phyloP scores from a whole-genome alignment of 306 rosid genomes.

The Datisca glomerata region DNA sequence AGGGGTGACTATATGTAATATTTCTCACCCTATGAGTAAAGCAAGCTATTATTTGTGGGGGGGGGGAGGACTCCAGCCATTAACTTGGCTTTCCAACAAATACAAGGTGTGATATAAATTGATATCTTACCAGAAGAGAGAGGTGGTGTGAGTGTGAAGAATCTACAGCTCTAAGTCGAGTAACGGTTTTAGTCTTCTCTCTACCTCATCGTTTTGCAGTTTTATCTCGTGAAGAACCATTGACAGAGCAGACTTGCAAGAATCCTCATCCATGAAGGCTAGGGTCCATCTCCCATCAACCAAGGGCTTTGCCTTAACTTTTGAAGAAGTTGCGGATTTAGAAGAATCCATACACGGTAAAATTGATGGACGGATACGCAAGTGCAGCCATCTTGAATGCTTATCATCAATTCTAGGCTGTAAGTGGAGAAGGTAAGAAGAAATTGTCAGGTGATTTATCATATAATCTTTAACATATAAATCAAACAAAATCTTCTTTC shows the following conservation, averaged over 20 bases:
- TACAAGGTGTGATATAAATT: slow-evolving; percentile 21
- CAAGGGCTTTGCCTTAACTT: slow-evolving; percentile 36
- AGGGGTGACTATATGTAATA: slow-evolving; percentile 30
- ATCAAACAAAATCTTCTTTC: no score
- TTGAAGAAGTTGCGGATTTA: slow-evolving; percentile 24
- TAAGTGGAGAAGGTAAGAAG: slow-evolving; percentile 8
- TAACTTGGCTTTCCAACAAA: slow-evolving; percentile 21
- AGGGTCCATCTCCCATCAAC: slow-evolving; percentile 97
- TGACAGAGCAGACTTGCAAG: slow-evolving; percentile 60
- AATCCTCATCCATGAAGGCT: slow-evolving; percentile 71
- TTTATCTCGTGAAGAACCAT: slow-evolving; percentile 57
- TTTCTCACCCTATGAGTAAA: slow-evolving; percentile 34
- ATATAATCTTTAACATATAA: no score
- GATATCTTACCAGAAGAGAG: slow-evolving; percentile 18
- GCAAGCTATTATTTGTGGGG: slow-evolving; percentile 26
- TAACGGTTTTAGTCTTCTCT: slow-evolving; percentile 68
- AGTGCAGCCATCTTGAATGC: slow-evolving; percentile 75
- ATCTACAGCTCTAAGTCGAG: slow-evolving; percentile 34
- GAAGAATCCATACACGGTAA: slow-evolving; percentile 50
- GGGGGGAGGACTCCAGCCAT: slow-evolving; percentile 6
- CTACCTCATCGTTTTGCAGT: slow-evolving; percentile 49
- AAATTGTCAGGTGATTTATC: no score
- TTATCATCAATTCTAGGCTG: slow-evolving; percentile 78
- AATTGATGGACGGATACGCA: slow-evolving; percentile 70
- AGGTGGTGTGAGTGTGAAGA: slow-evolving; percentile 23